Base-by-base conservation (phyloP, 495 filamentous ascomycete species). In the Pyrenula aspistea region DNA sequence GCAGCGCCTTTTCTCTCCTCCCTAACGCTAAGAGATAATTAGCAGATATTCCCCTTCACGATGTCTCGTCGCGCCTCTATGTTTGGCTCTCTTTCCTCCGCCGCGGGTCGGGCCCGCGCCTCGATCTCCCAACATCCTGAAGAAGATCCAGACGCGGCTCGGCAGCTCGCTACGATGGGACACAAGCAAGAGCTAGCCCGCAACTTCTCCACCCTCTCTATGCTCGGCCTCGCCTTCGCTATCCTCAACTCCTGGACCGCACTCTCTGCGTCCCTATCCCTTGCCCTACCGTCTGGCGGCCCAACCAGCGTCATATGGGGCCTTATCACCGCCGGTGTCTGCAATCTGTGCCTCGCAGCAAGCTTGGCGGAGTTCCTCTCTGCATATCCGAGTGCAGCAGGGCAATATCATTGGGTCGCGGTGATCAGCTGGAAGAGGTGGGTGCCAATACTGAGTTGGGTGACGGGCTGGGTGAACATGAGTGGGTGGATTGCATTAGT, bases 401-500 rank as follows among this genome's bases (percentile, higher is more conserved):
- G 84, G 24, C 84, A 87, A 70, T 88, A 88, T 59, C 83, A 88
- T 66, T 89, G 86, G 86, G 86, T 85, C 15, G 84, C 85, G 2
- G 72, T 86, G 65, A 73, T 79, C 20, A 69, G 72, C 0, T 72
- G 72, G 73, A 68, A 73, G 60, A 70, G 64, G 51, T 87, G 77
- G 77, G 79, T 81, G 51, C 80, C 81, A 1, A 66, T 82, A 21
- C 68, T 89, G 3, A 83, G 78, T 11, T 90, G 82, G 79, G 79
- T 83, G 25, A 87, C 83, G 0, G 86, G 86, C 10, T 90, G 86
- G 86, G 81, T 88, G 57, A 88, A 86, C 64, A 80, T 84, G 24
- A 79, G 81, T 25, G 86, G 84, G 19, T 89, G 85, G 86, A 84
- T 88, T 61, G 76, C 75, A 2, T 70, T 78, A 12, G 76, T 74